These are phyloP conservation scores for Neopestalotiopsis sp. DNA, from an alignment of 2,329 filamentous ascomycete species.

Conservation along the genomic window DNA sequence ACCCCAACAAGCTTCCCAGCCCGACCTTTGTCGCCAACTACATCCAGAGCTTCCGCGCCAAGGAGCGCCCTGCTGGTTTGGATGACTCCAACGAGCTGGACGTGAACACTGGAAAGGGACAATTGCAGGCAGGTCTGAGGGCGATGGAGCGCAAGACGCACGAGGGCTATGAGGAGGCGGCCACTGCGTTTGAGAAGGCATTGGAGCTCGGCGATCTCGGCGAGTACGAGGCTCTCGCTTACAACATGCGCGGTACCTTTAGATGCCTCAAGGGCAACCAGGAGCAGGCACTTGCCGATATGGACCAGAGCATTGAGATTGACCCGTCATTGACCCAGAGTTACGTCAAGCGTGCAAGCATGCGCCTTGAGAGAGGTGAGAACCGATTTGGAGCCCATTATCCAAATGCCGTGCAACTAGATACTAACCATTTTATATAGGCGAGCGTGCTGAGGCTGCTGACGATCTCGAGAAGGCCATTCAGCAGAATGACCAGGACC, in stretches of 20 bases:
- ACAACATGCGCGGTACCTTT: constrained; percentile 97
- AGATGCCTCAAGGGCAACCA: constrained; percentile 91
- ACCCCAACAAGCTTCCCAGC: constrained; percentile 86
- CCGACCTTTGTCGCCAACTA: constrained; percentile 98
- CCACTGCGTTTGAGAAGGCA: constrained; percentile 84
- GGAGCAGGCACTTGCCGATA: constrained; percentile 78
- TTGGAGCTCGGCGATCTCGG: constrained; percentile 81
- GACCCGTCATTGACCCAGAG: constrained; percentile 90
- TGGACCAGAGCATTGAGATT: constrained; percentile 92
- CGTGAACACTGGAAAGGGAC: constrained; percentile 80
- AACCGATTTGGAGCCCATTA: constrained; percentile 13
- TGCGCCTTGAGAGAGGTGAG: constrained; percentile 90
- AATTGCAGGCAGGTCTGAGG: constrained; percentile 82
- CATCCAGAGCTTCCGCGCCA: constrained; percentile 93
- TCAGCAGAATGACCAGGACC: constrained; percentile 83
- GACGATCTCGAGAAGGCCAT: constrained; percentile 87
- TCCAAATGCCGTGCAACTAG: neutral
- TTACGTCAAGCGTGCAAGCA: constrained; percentile 98
- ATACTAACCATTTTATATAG: constrained; percentile 42
- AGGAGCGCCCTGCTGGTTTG: constrained; percentile 78
- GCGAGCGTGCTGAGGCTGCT: constrained; percentile 83
- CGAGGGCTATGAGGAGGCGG: constrained; percentile 90
- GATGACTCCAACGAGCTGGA: constrained; percentile 80
- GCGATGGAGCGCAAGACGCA: constrained; percentile 85
- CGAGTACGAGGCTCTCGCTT: constrained; percentile 85